Conservation (phyloP, 805 yeast species). For the Metschnikowia cubensis region DNA sequence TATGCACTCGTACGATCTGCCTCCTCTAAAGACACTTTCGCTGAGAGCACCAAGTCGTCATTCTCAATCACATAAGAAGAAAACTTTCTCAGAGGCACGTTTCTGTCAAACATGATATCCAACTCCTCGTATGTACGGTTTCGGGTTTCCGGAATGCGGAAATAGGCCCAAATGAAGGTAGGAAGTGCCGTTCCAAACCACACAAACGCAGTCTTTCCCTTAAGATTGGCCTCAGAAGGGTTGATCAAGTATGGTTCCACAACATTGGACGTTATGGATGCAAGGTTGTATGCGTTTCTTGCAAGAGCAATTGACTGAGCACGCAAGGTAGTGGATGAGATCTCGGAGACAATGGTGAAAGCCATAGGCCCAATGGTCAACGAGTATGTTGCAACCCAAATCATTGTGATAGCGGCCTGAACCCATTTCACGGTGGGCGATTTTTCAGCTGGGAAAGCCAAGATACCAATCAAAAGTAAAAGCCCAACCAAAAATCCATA, state of each 20-base stretch:
- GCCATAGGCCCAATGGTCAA: constrained; percentile 12
- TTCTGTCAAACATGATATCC: constrained; percentile 10
- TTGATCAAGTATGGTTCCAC: constrained; percentile 11
- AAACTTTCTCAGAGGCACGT: constrained; percentile 7
- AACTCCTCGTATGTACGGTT: constrained; percentile 12
- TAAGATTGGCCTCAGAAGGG: constrained; percentile 13
- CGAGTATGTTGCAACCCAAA: constrained; percentile 11
- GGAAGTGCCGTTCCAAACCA: constrained; percentile 17
- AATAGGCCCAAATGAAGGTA: constrained; percentile 27
- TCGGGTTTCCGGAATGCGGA: constrained; percentile 15
- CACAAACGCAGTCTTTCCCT: constrained; percentile 11
- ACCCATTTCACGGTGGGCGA: constrained; percentile 20
- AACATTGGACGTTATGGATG: constrained; percentile 10
- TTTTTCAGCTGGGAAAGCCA: constrained; percentile 17
- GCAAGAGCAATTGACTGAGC: constrained; percentile 13
- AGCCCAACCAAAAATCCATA: constrained; percentile 1
- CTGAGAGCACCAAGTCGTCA: constrained; percentile 4
- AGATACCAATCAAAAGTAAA: constrained; percentile 9
- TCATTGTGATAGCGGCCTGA: constrained; percentile 20
- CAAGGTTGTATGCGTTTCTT: constrained; percentile 10
- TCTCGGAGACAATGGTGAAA: constrained; percentile 11
- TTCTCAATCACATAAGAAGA: constrained; percentile 2
- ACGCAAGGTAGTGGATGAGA: constrained; percentile 10
- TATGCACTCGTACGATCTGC: background rate
- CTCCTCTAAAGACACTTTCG: background rate